A percentile compares a stretch with the other conserved stretches of the same genome.
These are phyloP conservation scores for Leucoagaricus sp. DNA, from an alignment of 1,284 basidiomycete species.

Conservation along the genomic window DNA sequence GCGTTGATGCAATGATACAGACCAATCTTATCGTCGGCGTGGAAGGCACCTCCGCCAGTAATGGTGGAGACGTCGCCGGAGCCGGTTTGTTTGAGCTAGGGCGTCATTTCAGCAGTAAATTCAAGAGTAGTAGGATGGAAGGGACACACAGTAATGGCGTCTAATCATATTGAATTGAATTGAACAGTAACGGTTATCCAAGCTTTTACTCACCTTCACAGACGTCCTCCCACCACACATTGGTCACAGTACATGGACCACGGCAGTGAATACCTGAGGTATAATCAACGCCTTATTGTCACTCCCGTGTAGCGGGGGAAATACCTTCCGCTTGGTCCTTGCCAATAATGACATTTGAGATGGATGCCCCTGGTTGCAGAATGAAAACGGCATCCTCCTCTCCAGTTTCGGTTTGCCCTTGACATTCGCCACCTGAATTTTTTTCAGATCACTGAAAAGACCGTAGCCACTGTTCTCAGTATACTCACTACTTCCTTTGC, in stretches of 20 bases:
- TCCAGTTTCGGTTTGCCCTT: slow-evolving; percentile 27
- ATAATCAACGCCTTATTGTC: background rate
- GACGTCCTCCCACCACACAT: slow-evolving; percentile 31
- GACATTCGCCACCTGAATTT: slow-evolving; percentile 25
- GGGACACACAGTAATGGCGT: slow-evolving; percentile 11
- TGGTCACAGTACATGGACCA: slow-evolving; percentile 28
- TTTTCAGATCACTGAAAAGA: background rate
- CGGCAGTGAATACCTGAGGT: slow-evolving; percentile 27
- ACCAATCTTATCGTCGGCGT: slow-evolving; percentile 28
- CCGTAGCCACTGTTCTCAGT: background rate
- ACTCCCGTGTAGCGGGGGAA: no score
- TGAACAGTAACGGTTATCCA: no score
- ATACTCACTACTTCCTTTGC: slow-evolving; percentile 27
- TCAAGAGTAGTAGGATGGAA: slow-evolving; percentile 6
- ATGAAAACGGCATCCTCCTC: slow-evolving; percentile 31
- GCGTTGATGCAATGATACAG: background rate
- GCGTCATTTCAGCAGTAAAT: background rate
- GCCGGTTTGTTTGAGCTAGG: slow-evolving; percentile 29
- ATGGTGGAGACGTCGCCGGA: slow-evolving; percentile 28
- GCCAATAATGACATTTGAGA: slow-evolving; percentile 29
- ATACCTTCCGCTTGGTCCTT: slow-evolving; percentile 28
- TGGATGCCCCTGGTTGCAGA: slow-evolving; percentile 26
- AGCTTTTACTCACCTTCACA: slow-evolving; percentile 28
- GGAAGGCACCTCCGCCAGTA: slow-evolving; percentile 28
- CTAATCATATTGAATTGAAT: no score